Percentiles rank a stretch among this genome's conserved stretches.
Evolutionary conservation across 108 stramenopile species (phyloP).

Genomic region (Cyclotella baltica): DNA sequence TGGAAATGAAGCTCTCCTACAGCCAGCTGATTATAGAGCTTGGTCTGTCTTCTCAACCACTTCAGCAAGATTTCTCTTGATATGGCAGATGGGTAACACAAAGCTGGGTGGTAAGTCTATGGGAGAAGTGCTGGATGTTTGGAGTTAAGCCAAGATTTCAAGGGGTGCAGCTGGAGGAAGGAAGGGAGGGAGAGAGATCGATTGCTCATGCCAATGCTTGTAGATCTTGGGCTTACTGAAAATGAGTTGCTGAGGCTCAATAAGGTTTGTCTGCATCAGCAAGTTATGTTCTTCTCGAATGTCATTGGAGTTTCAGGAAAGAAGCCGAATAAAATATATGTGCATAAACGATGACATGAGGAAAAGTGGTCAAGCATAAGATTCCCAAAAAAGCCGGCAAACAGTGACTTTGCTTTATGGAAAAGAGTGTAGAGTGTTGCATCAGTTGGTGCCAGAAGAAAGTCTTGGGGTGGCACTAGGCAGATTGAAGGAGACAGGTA

Average conservation of each 20-base stretch:
- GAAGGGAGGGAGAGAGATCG: too few species aligned
- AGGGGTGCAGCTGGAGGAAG: too few species aligned
- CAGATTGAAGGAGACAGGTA: too few species aligned
- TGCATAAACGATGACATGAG: neutral
- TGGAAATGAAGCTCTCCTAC: too few species aligned
- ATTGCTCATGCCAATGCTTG: conserved; percentile 2
- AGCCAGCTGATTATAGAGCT: neutral
- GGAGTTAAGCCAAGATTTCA: too few species aligned
- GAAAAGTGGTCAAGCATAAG: neutral
- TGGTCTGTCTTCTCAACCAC: neutral
- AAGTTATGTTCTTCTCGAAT: neutral
- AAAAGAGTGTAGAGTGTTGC: neutral
- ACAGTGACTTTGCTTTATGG: neutral
- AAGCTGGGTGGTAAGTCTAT: neutral
- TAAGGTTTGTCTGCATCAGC: neutral
- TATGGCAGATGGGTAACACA: neutral
- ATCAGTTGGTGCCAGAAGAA: neutral
- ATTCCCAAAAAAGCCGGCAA: neutral
- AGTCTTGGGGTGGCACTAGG: too few species aligned
- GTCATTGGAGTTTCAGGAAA: neutral
- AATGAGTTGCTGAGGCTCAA: neutral
- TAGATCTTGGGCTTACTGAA: neutral
- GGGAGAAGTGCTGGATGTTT: too few species aligned
- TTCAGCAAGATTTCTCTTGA: neutral
- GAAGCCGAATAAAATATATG: neutral